phyloP scores from a whole-genome alignment of 2,329 filamentous ascomycete genomes.

The Alternaria viburni region DNA sequence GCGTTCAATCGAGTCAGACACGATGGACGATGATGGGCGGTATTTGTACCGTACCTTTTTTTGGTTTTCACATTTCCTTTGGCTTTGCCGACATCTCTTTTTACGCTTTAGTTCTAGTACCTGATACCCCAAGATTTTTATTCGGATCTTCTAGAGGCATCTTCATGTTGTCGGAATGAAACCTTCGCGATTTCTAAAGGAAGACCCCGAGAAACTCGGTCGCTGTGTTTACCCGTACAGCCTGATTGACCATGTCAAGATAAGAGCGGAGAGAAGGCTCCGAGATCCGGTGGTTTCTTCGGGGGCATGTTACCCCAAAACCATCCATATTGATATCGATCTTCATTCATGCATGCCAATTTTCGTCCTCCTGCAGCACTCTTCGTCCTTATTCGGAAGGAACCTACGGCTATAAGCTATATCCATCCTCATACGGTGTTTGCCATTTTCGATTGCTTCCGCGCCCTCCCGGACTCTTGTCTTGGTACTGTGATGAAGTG shows the following conservation, averaged over 20 bases:
- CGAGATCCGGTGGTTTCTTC: not conserved
- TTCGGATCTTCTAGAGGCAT: not conserved
- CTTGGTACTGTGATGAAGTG: not conserved
- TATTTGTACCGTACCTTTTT: not conserved
- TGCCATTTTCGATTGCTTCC: not conserved
- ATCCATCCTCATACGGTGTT: not conserved
- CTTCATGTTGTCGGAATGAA: not conserved
- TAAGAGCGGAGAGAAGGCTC: not conserved
- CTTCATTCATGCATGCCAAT: not conserved
- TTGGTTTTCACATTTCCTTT: not conserved
- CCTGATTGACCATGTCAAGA: not conserved
- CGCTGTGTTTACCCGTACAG: not conserved
- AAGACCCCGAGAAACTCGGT: not conserved
- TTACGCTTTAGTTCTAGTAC: not conserved
- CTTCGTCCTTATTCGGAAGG: not conserved
- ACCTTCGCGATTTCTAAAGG: not conserved
- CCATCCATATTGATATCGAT: not conserved
- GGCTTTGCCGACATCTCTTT: not conserved
- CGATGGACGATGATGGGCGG: not conserved
- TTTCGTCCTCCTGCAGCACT: not conserved
- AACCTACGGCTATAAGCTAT: not conserved
- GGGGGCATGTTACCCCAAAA: not conserved
- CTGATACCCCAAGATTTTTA: conserved; percentile 10
- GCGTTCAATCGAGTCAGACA: not conserved
- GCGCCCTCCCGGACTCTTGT: not conserved